phyloP scores from a whole-genome alignment of 257 asterid species.

The Salvia hispanica region DNA sequence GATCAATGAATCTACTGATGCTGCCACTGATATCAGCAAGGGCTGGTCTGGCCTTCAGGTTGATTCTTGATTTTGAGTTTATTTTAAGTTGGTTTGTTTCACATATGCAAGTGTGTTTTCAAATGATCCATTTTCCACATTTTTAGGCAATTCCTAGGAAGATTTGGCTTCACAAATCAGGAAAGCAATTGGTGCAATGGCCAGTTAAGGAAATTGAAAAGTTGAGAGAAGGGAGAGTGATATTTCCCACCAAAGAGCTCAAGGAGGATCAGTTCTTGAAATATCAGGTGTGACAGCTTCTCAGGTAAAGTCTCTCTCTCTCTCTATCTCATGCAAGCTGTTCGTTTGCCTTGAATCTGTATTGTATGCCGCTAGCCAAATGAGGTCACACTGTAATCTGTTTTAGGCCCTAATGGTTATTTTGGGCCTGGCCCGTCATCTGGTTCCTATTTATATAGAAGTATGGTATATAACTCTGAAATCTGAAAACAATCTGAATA shows the following conservation, averaged over 20 bases:
- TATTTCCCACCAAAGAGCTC: conserved; percentile 17
- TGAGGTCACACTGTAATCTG: too few species aligned
- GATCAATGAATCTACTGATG: conserved; percentile 28
- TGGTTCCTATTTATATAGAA: too few species aligned
- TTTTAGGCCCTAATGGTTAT: too few species aligned
- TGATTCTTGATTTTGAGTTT: background rate
- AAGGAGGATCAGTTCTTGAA: conserved; percentile 32
- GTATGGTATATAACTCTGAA: too few species aligned
- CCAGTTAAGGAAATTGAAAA: conserved; percentile 31
- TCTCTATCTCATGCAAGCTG: too few species aligned
- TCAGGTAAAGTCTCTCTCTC: conserved; percentile 17
- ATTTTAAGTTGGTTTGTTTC: background rate
- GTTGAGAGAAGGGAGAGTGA: conserved; percentile 20
- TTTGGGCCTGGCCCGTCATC: too few species aligned
- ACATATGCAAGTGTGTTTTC: background rate
- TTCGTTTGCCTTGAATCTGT: too few species aligned
- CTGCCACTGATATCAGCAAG: conserved; percentile 6
- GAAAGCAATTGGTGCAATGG: conserved; percentile 35
- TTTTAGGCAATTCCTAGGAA: conserved; percentile 31
- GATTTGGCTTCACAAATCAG: conserved; percentile 32
- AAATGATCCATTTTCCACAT: background rate
- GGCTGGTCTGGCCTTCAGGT: conserved; percentile 32
- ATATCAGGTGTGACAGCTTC: conserved; percentile 31
- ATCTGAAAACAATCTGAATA: too few species aligned
- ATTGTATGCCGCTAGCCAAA: too few species aligned